A percentile compares a stretch with the other conserved stretches of the same genome.
Evolutionary conservation across 495 filamentous ascomycete genomes (phyloP).

Genomic region (Penicillium riverlandense): DNA sequence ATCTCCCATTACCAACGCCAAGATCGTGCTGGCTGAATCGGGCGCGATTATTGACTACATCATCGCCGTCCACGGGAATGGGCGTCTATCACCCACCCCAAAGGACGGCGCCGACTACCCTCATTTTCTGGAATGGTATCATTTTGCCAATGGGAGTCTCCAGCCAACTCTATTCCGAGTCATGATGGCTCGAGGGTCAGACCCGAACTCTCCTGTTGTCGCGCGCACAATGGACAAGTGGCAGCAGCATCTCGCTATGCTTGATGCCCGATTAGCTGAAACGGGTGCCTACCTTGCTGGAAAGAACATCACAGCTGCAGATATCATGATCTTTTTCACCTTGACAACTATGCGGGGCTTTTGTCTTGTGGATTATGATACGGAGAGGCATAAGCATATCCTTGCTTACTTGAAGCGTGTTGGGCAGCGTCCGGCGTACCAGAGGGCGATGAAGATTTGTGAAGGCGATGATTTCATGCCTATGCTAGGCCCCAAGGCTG

Average conservation of each 20-base stretch:
- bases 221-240: constrained; percentile 4
- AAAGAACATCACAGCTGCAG: constrained; percentile 51
- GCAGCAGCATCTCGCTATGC: constrained; percentile 17
- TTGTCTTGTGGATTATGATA: constrained; percentile 25
- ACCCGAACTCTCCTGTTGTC: constrained; percentile 7
- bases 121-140: constrained; percentile 55
- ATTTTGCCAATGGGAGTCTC: constrained; percentile 52
- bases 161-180: constrained; percentile 29
- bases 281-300: constrained; percentile 50
- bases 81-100: constrained; percentile 33
- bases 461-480: constrained; percentile 27
- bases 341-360: constrained; percentile 51
- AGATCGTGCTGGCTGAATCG: constrained; percentile 41
- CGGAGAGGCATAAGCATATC: constrained; percentile 16
- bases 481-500: constrained; percentile 7
- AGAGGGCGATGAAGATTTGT: constrained; percentile 20
- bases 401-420: constrained; percentile 18
- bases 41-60: constrained; percentile 52
- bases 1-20: constrained; percentile 23
- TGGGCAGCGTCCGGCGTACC: constrained; percentile 19
- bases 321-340: constrained; percentile 49
- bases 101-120: constrained; percentile 36
- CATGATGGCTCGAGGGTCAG: constrained; percentile 6
- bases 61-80: constrained; percentile 40
- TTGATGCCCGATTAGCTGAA: constrained; percentile 38